Base-by-base conservation (phyloP, 2,329 filamentous ascomycete genomes). In the Exserohilum rostratum region DNA sequence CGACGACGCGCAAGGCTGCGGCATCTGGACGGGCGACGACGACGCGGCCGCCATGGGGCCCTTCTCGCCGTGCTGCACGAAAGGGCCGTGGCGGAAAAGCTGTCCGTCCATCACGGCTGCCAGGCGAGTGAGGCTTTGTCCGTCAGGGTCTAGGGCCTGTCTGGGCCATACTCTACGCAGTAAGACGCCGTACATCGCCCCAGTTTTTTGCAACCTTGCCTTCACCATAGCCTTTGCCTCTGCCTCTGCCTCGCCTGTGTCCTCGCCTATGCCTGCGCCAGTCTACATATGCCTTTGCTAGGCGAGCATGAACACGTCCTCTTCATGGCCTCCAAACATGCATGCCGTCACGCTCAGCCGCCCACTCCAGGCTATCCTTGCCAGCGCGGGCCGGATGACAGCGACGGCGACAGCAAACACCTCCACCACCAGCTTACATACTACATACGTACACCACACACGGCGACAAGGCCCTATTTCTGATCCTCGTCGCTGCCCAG, bases 101-200 rank as follows among this genome's bases (percentile, higher is more conserved):
- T 54, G 46, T 57, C 57, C 17, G 35, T 18, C 27, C 18, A 35
- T 18, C 18, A 33, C 31, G 25, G 22, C 15, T 55, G n/a, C n/a
- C n/a, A n/a, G n/a, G n/a, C n/a, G n/a, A n/a, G 22, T 51, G 46
- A 53, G 53, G 50, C 53, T 53, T 48, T 37, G 50, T 42, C 56
- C 50, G 48, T 43, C 22, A 50, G 20, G 57, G 45, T 46, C 38
- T 52, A 47, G 40, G 51, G 47, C 27, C 18, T n/a, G n/a, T n/a
- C n/a, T n/a, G n/a, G n/a, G n/a, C n/a, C n/a, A n/a, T n/a, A n/a
- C n/a, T n/a, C n/a, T n/a, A n/a, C n/a, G n/a, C n/a, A n/a, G n/a
- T n/a, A n/a, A n/a, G n/a, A n/a, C n/a, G n/a, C n/a, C n/a, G n/a
- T n/a, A n/a, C n/a, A n/a, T n/a, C n/a, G n/a, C n/a, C n/a, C n/a